Conservation (phyloP, 768 basidiomycete genomes). For the Agaricus subrufescens region DNA sequence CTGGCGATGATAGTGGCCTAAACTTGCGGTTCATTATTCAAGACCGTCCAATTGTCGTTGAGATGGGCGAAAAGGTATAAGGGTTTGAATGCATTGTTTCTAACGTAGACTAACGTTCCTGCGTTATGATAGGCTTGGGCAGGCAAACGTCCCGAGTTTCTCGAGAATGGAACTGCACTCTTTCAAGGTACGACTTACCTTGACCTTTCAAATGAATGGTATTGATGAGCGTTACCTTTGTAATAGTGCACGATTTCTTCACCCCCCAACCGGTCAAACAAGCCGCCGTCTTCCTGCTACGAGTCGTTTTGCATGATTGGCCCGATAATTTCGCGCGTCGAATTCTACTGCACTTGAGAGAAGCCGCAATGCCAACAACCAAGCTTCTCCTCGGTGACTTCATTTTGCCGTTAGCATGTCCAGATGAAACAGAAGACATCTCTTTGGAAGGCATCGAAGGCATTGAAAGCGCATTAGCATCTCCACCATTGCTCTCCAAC, state of each 20-base stretch:
- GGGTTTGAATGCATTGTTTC: not conserved
- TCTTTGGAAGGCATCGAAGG: slow-evolving; percentile 12
- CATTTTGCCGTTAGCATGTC: slow-evolving; percentile 32
- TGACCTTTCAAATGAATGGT: not conserved
- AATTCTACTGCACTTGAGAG: slow-evolving; percentile 32
- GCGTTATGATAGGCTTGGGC: slow-evolving; percentile 15
- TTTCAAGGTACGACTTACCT: slow-evolving; percentile 20
- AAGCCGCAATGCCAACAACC: slow-evolving; percentile 29
- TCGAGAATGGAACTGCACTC: slow-evolving; percentile 21
- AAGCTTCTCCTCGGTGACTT: slow-evolving; percentile 38
- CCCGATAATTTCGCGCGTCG: slow-evolving; percentile 37
- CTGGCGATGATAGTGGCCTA: slow-evolving; percentile 11
- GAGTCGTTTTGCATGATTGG: slow-evolving; percentile 64
- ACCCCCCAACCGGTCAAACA: slow-evolving; percentile 36
- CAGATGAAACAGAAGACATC: slow-evolving; percentile 19
- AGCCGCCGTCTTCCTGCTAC: slow-evolving; percentile 49
- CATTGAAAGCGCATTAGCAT: slow-evolving; percentile 15
- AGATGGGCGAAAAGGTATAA: slow-evolving; percentile 40
- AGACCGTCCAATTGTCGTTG: slow-evolving; percentile 50
- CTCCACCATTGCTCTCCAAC: slow-evolving; percentile 33
- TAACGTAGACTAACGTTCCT: not conserved
- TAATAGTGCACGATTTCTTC: slow-evolving; percentile 26
- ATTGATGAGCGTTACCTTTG: not conserved
- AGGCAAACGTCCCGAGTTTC: slow-evolving; percentile 17
- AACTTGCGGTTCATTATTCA: slow-evolving; percentile 54